Conservation (phyloP, 192 early-diverging fungal genomes). For the Helicostylum pulchrum region DNA sequence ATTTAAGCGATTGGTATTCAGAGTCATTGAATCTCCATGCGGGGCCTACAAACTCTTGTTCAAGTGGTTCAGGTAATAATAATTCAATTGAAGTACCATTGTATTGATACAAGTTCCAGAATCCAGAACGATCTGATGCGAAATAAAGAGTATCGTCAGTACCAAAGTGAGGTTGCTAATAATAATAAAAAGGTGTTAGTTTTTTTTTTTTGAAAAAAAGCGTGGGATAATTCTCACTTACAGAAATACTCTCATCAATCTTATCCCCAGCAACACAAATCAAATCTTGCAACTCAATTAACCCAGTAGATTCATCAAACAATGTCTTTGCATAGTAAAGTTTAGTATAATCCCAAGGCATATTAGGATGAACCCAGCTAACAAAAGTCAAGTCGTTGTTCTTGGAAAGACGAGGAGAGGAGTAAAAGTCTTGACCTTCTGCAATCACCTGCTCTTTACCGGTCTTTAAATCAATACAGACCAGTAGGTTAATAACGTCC, state of each 20-base stretch:
- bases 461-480: constrained; percentile 46
- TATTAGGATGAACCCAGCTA: constrained; percentile 71
- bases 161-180: constrained; percentile 62
- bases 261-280: constrained; percentile 40
- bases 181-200: background rate
- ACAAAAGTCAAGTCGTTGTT: constrained; percentile 55
- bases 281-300: background rate
- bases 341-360: constrained; percentile 76
- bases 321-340: constrained; percentile 41
- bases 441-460: constrained; percentile 47
- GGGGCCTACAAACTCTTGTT: constrained; percentile 64
- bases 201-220: background rate
- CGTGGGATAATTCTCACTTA: constrained; percentile 6
- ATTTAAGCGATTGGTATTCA: constrained; percentile 6
- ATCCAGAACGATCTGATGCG: constrained; percentile 64
- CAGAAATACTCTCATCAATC: constrained; percentile 35
- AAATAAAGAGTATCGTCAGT: constrained; percentile 58
- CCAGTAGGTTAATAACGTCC: constrained; percentile 56
- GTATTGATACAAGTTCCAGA: constrained; percentile 67
- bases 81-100: constrained; percentile 29
- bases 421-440: constrained; percentile 63
- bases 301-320: constrained; percentile 18
- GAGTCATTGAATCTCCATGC: constrained; percentile 44
- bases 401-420: constrained; percentile 54
- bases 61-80: constrained; percentile 43